These are phyloP conservation scores for Sporothrix mexicana DNA, from an alignment of 2,329 filamentous ascomycete genomes.

Conservation along the genomic window DNA sequence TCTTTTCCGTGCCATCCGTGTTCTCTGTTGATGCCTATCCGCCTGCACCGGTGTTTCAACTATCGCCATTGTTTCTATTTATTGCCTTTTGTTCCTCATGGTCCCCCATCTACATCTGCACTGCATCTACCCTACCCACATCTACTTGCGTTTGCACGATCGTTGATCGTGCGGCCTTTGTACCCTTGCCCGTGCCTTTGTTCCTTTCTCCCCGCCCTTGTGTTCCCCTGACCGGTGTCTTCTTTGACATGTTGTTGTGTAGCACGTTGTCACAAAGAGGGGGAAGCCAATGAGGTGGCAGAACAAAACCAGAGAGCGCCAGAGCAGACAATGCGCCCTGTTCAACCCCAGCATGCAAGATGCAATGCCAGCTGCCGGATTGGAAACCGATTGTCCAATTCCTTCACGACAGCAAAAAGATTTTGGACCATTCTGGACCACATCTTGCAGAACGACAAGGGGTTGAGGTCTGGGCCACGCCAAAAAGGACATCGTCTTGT, in stretches of 20 bases:
- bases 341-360: conserved; percentile 6
- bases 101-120: neutral
- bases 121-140: neutral
- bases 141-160: neutral
- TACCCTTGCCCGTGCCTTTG: conserved; percentile 7
- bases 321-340: conserved; percentile 11
- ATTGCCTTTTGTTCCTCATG: neutral
- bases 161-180: conserved; percentile 18
- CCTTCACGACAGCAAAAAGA: neutral
- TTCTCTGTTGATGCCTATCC: neutral
- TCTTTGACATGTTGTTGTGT: neutral
- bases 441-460: neutral
- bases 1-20: neutral
- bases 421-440: conserved; percentile 3
- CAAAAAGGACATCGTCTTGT: neutral
- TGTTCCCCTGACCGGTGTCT: neutral
- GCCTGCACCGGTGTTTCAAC: conserved; percentile 20
- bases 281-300: neutral
- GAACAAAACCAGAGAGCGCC: neutral
- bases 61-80: conserved; percentile 20
- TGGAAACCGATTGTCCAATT: conserved; percentile 24
- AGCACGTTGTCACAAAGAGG: neutral
- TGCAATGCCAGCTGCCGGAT: neutral
- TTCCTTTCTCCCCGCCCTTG: neutral
- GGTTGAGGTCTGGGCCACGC: too few species aligned